Evolutionary conservation across 2,329 filamentous ascomycete species (phyloP).

Genomic region (Emmonsia crescens): DNA sequence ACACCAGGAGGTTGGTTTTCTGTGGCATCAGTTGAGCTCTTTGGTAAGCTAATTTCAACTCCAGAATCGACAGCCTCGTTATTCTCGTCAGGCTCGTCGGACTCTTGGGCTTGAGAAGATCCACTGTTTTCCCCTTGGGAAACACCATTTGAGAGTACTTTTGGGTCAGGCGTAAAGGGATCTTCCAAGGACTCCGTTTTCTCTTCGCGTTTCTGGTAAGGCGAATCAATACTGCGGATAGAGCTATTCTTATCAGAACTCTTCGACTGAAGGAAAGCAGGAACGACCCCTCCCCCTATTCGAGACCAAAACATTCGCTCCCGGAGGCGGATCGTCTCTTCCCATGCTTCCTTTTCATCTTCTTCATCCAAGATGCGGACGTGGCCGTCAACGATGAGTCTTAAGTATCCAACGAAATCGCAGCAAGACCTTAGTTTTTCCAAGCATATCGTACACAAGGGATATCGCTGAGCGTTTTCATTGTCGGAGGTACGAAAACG

Average conservation of each 20-base stretch:
- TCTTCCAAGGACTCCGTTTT: background rate
- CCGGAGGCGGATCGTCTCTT: constrained; percentile 77
- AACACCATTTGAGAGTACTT: background rate
- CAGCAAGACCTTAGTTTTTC: constrained; percentile 75
- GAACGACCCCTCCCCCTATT: constrained; percentile 82
- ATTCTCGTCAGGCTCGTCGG: background rate
- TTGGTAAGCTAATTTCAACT: background rate
- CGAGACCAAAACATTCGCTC: constrained; percentile 98
- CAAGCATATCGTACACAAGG: constrained; percentile 81
- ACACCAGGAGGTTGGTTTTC: background rate
- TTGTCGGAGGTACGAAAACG: constrained; percentile 82
- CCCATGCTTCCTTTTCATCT: constrained; percentile 81
- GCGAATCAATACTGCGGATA: background rate
- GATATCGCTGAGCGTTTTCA: constrained; percentile 77
- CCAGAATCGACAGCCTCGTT: background rate
- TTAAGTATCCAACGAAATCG: constrained; percentile 82
- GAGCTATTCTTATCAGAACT: constrained; percentile 13
- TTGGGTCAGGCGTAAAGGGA: background rate
- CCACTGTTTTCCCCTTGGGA: too few relatives aligned
- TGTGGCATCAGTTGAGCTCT: background rate
- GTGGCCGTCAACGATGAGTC: constrained; percentile 85
- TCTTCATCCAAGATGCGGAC: constrained; percentile 76
- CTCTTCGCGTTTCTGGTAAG: background rate
- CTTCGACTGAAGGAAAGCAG: constrained; percentile 37
- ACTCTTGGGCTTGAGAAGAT: background rate